These are phyloP conservation scores for Chytriomyces sp. DNA, from an alignment of 192 early-diverging fungal genomes.

Conservation along the genomic window DNA sequence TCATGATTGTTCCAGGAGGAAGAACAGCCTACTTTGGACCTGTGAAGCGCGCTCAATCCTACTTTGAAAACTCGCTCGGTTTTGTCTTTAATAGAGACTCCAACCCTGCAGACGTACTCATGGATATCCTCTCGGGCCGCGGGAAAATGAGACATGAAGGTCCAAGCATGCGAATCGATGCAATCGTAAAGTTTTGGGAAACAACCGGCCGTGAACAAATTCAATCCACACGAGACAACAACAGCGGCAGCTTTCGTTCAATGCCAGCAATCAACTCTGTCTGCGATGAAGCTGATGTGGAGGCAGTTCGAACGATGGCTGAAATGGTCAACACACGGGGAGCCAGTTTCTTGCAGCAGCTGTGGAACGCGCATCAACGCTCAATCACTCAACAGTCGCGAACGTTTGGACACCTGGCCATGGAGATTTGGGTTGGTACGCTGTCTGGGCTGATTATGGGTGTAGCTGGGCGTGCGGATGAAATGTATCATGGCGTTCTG, in stretches of 20 bases:
- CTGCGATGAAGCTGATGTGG: background rate
- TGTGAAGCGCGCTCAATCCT: conserved; percentile 11
- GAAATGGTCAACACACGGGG: conserved; percentile 30
- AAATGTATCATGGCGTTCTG: conserved; percentile 31
- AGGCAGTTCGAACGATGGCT: conserved; percentile 8
- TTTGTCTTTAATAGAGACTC: conserved; percentile 7
- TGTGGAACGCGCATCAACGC: conserved; percentile 19
- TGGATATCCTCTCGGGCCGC: conserved; percentile 48
- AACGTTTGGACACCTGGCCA: background rate
- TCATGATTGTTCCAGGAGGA: conserved; percentile 74
- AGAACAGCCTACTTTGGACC: conserved; percentile 55
- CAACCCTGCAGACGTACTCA: conserved; percentile 47
- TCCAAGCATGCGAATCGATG: background rate
- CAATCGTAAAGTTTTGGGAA: conserved; percentile 13
- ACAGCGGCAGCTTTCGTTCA: background rate
- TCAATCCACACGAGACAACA: conserved; percentile 23
- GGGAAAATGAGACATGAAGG: conserved; percentile 15
- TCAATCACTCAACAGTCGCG: conserved; percentile 13
- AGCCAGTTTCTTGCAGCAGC: conserved; percentile 28
- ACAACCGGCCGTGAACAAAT: background rate
- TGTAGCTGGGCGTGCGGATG: background rate
- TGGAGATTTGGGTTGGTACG: conserved; percentile 25
- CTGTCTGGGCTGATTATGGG: conserved; percentile 30
- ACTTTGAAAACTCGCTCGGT: conserved; percentile 34
- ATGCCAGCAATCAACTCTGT: background rate